These are phyloP conservation scores for Exserohilum rostratum DNA, from an alignment of 2,329 filamentous ascomycete species.

Conservation along the genomic window DNA sequence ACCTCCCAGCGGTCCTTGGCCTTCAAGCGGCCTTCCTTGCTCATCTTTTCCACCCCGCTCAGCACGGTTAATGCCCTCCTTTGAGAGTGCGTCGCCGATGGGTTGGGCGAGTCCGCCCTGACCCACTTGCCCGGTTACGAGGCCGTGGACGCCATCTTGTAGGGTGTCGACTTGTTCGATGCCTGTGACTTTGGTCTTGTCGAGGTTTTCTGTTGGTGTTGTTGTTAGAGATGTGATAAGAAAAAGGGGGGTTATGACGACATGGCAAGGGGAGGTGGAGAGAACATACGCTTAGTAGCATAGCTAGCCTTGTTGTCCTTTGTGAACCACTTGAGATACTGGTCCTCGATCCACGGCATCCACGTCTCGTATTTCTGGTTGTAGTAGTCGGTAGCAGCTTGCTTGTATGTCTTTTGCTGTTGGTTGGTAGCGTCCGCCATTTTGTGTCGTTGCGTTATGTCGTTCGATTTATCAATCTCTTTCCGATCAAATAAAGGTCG, in stretches of 20 bases:
- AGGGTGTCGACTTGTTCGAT: constrained; percentile 70
- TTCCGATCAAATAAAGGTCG: neutral
- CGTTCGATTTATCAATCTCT: neutral
- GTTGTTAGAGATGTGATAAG: neutral
- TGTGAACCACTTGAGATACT: constrained; percentile 74
- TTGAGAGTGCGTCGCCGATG: constrained; percentile 65
- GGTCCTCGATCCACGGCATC: constrained; percentile 78
- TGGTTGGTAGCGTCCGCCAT: constrained; percentile 8
- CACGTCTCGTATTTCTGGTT: constrained; percentile 75
- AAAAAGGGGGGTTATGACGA: neutral
- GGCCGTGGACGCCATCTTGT: constrained; percentile 69
- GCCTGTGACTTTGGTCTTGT: constrained; percentile 73
- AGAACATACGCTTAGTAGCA: constrained; percentile 66
- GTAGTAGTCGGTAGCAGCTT: constrained; percentile 60
- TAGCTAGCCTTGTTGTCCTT: constrained; percentile 80
- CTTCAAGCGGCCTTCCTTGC: constrained; percentile 55
- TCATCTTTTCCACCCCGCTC: constrained; percentile 71
- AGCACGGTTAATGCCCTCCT: constrained; percentile 69
- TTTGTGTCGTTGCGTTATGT: no score
- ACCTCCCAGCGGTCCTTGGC: constrained; percentile 43
- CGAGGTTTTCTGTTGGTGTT: constrained; percentile 62
- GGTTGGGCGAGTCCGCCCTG: constrained; percentile 71
- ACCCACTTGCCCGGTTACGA: constrained; percentile 68
- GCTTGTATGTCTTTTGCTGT: constrained; percentile 37
- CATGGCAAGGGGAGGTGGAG: no score